A percentile compares a stretch with the other conserved stretches of the same genome.
Conservation (phyloP, 345 rosid species). For the Citrus unshiu region DNA sequence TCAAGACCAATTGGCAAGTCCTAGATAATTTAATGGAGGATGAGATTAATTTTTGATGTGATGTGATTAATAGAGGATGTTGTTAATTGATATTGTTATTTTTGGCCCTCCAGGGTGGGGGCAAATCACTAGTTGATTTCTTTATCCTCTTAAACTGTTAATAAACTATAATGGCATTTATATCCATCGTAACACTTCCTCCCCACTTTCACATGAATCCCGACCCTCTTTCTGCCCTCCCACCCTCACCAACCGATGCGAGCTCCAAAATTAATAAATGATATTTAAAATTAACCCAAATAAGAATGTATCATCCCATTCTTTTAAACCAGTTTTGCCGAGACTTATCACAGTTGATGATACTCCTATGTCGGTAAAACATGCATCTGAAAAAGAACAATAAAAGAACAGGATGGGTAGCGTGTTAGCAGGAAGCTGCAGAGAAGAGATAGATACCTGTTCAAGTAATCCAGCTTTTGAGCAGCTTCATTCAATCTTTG, state of each 20-base stretch:
- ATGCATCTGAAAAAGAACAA: background rate
- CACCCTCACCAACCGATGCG: background rate
- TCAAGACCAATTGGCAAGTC: background rate
- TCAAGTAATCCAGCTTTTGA: conserved; percentile 64
- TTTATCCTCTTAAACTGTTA: no score
- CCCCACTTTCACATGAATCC: background rate
- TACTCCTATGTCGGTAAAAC: background rate
- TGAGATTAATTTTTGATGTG: no score
- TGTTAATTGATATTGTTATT: background rate
- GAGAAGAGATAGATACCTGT: conserved; percentile 47
- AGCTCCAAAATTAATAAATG: background rate
- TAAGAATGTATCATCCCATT: background rate
- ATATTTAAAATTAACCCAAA: background rate
- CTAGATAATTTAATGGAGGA: background rate
- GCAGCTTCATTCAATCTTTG: conserved; percentile 72
- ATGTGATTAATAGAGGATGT: background rate
- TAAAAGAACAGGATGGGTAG: background rate
- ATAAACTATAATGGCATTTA: background rate
- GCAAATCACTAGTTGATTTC: background rate
- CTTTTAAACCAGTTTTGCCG: background rate
- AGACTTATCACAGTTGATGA: background rate
- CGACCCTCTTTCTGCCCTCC: background rate
- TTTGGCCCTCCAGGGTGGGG: background rate
- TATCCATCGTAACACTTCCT: background rate
- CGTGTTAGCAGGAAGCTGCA: background rate